Conservation (phyloP, 352 stramenopile genomes). For the Halophytophthora batemanensis region DNA sequence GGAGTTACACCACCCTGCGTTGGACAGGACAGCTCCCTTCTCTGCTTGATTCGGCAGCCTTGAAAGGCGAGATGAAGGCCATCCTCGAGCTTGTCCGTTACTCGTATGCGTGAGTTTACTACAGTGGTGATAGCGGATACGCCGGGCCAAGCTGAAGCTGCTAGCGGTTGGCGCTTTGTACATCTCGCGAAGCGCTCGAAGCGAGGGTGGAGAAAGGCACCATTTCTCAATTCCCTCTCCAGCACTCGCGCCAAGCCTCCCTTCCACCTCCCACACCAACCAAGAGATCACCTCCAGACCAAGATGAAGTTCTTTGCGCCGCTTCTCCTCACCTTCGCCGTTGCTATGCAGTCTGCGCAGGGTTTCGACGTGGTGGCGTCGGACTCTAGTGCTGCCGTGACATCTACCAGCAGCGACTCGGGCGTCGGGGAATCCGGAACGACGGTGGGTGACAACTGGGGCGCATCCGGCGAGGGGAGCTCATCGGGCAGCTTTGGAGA, state of each 20-base stretch:
- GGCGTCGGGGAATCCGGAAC: conserved; percentile 3
- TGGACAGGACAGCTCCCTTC: no score
- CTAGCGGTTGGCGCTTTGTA: no score
- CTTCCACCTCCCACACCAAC: background rate
- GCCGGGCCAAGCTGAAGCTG: no score
- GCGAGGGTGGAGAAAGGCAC: background rate
- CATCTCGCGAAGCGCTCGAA: conserved; percentile 5
- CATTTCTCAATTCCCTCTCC: conserved; percentile 23
- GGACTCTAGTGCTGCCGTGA: background rate
- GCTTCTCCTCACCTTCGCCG: conserved; percentile 21
- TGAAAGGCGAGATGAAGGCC: no score
- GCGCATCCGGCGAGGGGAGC: conserved; percentile 2
- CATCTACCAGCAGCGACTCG: no score
- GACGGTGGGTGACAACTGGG: conserved; percentile 1
- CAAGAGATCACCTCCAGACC: background rate
- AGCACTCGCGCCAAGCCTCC: background rate
- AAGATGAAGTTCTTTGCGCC: conserved; percentile 35
- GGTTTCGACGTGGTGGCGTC: background rate
- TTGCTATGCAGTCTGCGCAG: conserved; percentile 9
- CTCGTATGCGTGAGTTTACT: no score
- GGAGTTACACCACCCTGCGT: no score
- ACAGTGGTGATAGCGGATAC: no score
- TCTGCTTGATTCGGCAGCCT: no score
- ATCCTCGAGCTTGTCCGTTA: no score
- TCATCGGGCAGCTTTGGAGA: no score